Evolutionary conservation across 139 green algal species (phyloP).

Genomic region (Chlamydomonas schloesseri): DNA sequence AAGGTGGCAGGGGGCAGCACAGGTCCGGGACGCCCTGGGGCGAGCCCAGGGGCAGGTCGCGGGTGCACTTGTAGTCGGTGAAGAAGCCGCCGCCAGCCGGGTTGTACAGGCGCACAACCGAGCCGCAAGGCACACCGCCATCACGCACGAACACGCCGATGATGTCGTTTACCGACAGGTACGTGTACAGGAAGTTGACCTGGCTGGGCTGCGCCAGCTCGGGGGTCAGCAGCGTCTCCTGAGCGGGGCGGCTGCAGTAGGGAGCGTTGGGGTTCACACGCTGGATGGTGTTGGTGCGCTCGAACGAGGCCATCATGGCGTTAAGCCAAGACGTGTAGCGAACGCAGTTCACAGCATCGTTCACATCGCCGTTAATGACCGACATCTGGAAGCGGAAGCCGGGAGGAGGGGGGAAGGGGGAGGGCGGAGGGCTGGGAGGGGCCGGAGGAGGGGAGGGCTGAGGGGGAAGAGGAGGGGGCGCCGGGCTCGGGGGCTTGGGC

Average conservation of each 20-base stretch:
- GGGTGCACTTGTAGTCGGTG: background rate
- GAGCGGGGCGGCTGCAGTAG: background rate
- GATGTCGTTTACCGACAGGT: background rate
- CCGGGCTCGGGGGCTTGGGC: background rate
- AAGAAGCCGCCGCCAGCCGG: background rate
- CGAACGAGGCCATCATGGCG: constrained; percentile 14
- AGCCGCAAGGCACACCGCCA: constrained; percentile 18
- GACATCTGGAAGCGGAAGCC: constrained; percentile 23
- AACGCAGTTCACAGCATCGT: constrained; percentile 17
- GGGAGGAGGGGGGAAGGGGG: background rate
- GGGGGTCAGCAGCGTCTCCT: constrained; percentile 5
- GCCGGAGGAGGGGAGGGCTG: background rate
- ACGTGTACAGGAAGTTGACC: background rate
- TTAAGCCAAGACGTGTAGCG: constrained; percentile 5
- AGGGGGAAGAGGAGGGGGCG: background rate
- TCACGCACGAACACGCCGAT: constrained; percentile 4
- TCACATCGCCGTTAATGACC: constrained; percentile 7
- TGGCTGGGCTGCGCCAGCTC: background rate
- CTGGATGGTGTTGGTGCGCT: constrained; percentile 1
- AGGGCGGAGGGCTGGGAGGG: background rate
- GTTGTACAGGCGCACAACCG: constrained; percentile 22
- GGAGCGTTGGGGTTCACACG: background rate
- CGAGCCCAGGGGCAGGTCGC: background rate
- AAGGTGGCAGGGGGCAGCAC: constrained; percentile 19
- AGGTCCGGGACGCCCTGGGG: background rate